Conservation (phyloP, 2,329 filamentous ascomycete genomes). For the Colletotrichum shisoi region DNA sequence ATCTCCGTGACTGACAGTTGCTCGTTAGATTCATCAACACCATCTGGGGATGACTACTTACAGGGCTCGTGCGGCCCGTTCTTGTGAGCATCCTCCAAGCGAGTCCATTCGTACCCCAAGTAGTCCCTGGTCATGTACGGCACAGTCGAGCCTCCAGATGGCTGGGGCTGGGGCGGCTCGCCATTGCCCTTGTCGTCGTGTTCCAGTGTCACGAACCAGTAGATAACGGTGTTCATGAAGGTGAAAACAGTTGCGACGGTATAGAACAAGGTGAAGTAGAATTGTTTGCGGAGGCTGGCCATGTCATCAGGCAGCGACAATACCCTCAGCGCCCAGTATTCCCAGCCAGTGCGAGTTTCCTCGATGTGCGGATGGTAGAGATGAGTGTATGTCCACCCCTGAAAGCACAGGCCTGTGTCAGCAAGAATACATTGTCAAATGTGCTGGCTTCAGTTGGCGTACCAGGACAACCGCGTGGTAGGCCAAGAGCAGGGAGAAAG, state of each 20-base stretch:
- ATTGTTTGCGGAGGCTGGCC: slow-evolving; percentile 52
- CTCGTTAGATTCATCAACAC: slow-evolving; percentile 12
- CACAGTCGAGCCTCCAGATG: slow-evolving; percentile 23
- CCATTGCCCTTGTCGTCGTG: slow-evolving; percentile 42
- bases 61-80: slow-evolving; percentile 33
- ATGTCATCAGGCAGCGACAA: slow-evolving; percentile 58
- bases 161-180: slow-evolving; percentile 32
- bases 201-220: slow-evolving; percentile 56
- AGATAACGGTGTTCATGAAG: slow-evolving; percentile 60
- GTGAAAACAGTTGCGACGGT: slow-evolving; percentile 55
- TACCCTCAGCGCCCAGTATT: slow-evolving; percentile 49
- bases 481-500: slow-evolving; percentile 53
- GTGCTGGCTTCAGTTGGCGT: slow-evolving; percentile 41
- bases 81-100: slow-evolving; percentile 22
- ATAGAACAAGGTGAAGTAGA: slow-evolving; percentile 62
- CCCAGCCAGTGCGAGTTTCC: slow-evolving; percentile 49
- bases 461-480: slow-evolving; percentile 60
- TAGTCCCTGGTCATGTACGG: slow-evolving; percentile 12
- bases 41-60: slow-evolving; percentile 20
- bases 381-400: slow-evolving; percentile 63
- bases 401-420: slow-evolving; percentile 3
- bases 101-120: slow-evolving; percentile 42
- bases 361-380: slow-evolving; percentile 57
- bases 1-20: slow-evolving; percentile 54
- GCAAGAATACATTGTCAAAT: neutral